Evolutionary conservation across 2,329 filamentous ascomycete species (phyloP).

Genomic region (Cladosporium halotolerans): DNA sequence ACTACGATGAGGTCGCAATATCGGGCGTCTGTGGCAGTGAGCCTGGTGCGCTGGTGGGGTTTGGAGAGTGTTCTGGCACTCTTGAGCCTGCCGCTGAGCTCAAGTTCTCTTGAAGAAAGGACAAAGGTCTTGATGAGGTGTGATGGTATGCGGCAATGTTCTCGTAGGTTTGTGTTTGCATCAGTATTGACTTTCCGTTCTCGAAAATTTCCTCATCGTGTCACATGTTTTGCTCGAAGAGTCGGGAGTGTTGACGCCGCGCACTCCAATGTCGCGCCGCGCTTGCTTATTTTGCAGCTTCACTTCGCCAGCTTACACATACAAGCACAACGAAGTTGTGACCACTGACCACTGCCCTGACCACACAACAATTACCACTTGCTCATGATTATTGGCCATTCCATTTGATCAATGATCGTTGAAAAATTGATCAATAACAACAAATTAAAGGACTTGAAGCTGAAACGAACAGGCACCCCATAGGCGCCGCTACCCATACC

Average conservation of each 20-base stretch:
- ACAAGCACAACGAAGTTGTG: neutral
- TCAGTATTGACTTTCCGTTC: slow-evolving; percentile 1
- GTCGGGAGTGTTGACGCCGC: neutral
- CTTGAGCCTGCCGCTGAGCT: slow-evolving; percentile 46
- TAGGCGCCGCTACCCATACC: neutral
- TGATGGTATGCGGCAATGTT: neutral
- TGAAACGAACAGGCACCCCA: neutral
- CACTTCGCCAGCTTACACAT: too few species aligned
- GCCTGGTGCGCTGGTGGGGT: slow-evolving; percentile 64
- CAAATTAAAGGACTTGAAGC: neutral
- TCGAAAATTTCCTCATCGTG: neutral
- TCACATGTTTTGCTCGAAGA: neutral
- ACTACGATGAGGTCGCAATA: slow-evolving; percentile 65
- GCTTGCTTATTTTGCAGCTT: too few species aligned
- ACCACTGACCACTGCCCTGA: neutral
- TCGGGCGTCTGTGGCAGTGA: slow-evolving; percentile 58
- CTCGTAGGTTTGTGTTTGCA: neutral
- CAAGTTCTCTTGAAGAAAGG: slow-evolving; percentile 12
- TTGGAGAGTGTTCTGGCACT: slow-evolving; percentile 64
- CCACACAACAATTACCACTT: neutral
- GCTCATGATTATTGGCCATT: neutral
- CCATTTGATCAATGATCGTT: neutral
- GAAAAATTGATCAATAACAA: neutral
- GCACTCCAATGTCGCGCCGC: neutral
- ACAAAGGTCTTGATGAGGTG: neutral